These are phyloP conservation scores for Xylaria sp. DNA, from an alignment of 2,329 filamentous ascomycete genomes.

Conservation along the genomic window DNA sequence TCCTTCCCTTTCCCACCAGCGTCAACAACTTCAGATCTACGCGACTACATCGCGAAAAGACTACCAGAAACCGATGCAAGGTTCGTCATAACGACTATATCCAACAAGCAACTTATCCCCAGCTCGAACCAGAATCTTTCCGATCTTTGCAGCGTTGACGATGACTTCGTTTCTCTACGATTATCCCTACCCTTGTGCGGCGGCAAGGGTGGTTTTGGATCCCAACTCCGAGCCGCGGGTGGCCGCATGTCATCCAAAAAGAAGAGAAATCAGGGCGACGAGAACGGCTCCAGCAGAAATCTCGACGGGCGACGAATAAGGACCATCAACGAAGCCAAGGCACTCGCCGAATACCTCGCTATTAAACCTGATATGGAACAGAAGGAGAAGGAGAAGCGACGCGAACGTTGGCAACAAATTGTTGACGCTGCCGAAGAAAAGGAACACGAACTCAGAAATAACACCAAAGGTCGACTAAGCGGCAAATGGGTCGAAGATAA, in stretches of 20 bases:
- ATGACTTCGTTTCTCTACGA: constrained; percentile 81
- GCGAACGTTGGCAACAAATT: constrained; percentile 85
- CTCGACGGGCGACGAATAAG: constrained; percentile 87
- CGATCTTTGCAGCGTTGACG: constrained; percentile 60
- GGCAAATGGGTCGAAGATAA: constrained; percentile 96
- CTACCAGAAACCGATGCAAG: constrained; percentile 63
- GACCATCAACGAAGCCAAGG: constrained; percentile 94
- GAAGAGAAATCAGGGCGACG: constrained; percentile 81
- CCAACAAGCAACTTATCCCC: constrained; percentile 71
- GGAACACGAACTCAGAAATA: constrained; percentile 81
- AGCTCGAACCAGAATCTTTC: constrained; percentile 62
- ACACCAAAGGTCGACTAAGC: constrained; percentile 74
- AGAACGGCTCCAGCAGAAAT: constrained; percentile 90
- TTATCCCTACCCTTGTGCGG: constrained; percentile 81
- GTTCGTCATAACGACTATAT: constrained; percentile 81
- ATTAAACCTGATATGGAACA: constrained; percentile 98
- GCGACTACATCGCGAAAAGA: constrained; percentile 64
- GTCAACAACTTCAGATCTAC: constrained; percentile 71
- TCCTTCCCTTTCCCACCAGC: constrained; percentile 73
- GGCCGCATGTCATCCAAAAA: constrained; percentile 97
- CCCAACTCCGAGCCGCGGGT: constrained; percentile 92
- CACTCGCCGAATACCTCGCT: constrained; percentile 90
- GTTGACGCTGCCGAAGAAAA: constrained; percentile 82
- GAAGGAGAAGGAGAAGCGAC: constrained; percentile 86
- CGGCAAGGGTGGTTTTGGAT: constrained; percentile 97